Evolutionary conservation across 108 stramenopile genomes (phyloP).

Genomic region (Chaetoceros tenuissimus): DNA sequence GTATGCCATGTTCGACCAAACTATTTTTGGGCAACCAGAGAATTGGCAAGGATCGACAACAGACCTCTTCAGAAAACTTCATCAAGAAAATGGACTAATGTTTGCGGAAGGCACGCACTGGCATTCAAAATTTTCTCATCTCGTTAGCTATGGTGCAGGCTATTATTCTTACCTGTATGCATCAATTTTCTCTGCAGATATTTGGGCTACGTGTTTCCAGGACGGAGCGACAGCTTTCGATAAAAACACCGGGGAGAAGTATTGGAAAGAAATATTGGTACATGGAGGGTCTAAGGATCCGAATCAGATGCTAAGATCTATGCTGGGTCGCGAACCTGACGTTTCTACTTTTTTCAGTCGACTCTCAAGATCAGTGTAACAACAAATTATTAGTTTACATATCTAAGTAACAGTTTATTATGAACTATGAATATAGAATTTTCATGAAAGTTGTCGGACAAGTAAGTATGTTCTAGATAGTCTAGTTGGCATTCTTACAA

Average conservation of each 20-base stretch:
- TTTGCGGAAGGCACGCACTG: conserved; percentile 72
- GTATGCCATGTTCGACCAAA: conserved; percentile 73
- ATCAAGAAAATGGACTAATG: conserved; percentile 44
- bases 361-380: too few relatives aligned
- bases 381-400: too few relatives aligned
- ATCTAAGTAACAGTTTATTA: too few relatives aligned
- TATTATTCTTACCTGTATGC: conserved; percentile 86
- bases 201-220: conserved; percentile 55
- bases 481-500: too few relatives aligned
- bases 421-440: too few relatives aligned
- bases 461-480: too few relatives aligned
- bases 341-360: conserved; percentile 37
- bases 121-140: conserved; percentile 76
- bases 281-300: conserved; percentile 80
- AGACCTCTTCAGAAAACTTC: conserved; percentile 49
- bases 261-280: conserved; percentile 75
- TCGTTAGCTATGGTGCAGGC: conserved; percentile 80
- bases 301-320: conserved; percentile 50
- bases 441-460: too few relatives aligned
- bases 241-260: conserved; percentile 32
- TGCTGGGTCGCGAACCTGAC: conserved; percentile 49
- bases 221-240: conserved; percentile 8
- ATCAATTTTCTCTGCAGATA: conserved; percentile 72
- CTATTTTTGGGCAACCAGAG: conserved; percentile 45
- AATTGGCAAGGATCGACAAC: conserved; percentile 15